Base-by-base conservation (phyloP, 2,329 filamentous ascomycete genomes). In the Furcasterigmium furcatum region DNA sequence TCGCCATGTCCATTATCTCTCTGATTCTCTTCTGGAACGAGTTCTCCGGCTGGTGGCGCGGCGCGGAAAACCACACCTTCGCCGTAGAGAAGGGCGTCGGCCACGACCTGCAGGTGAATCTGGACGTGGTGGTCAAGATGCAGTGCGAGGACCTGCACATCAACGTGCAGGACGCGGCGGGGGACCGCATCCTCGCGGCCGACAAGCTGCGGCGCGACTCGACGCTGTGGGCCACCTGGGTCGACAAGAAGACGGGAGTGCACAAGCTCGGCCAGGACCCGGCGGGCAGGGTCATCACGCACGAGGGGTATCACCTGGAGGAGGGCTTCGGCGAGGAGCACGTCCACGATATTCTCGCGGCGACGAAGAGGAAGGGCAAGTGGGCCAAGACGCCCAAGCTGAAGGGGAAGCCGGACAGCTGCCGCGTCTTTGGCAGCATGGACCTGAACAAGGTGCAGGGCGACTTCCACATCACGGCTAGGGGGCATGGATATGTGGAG, bases 391-490 rank as follows among this genome's bases (percentile, higher is more conserved):
- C 90, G 3, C 91, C 91, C 2, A 76, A 72, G 48, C 59, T 94
- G 16, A 76, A 76, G 61, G 70, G 71, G 4, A 57, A 59, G 19
- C 67, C 76, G 14, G 88, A 96, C 64, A 87, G 87, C 51, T 99
- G 94, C 66, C 82, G 94, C 40, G 83, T 99, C 52, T 99, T 82
- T 65, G 94, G 94, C 27, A 95, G 83, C 58, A 66, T 99, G 64
- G 87, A 95, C 55, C 79, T 95, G 55, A 99, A 99, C 68, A 95
- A 95, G 71, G 94, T 99, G 38, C 92, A 96, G 68, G 94, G 92
- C 4, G 92, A 99, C 65, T 97, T 99, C 62, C 94, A 99, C 64
- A 94, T 99, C 59, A 99, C 94, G 2, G 94, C 94, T 4, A 74
- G 91, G 50, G 94, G 94, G 1, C 92, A 97, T 65, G 94, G 94